phyloP scores from a whole-genome alignment of 2,329 filamentous ascomycete species.

The Fusarium guadeloupense region DNA sequence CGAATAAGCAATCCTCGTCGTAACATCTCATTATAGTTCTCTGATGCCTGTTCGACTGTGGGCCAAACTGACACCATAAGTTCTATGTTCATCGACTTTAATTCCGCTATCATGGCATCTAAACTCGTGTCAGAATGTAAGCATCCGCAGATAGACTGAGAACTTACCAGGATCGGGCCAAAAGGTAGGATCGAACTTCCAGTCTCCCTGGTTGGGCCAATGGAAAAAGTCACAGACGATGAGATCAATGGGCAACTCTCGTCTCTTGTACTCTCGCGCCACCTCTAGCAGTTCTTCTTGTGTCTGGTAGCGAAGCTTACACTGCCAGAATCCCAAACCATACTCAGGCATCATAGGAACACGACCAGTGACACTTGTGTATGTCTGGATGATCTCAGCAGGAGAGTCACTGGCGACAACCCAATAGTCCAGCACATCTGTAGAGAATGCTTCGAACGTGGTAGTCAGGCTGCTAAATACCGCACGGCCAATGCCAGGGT shows the following conservation, averaged over 20 bases:
- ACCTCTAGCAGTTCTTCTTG: constrained; percentile 70
- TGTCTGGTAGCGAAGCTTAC: constrained; percentile 71
- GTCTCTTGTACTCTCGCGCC: constrained; percentile 65
- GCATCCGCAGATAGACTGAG: neutral
- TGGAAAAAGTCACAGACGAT: constrained; percentile 75
- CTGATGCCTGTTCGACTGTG: constrained; percentile 65
- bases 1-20: constrained; percentile 68
- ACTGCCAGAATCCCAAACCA: constrained; percentile 74
- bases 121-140: neutral
- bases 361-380: constrained; percentile 64
- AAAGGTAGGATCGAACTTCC: constrained; percentile 70
- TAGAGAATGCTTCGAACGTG: constrained; percentile 68
- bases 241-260: constrained; percentile 66
- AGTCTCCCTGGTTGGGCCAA: constrained; percentile 72
- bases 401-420: constrained; percentile 66
- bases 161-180: constrained; percentile 68
- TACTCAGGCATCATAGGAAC: constrained; percentile 75
- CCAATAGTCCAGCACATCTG: constrained; percentile 69
- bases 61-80: constrained; percentile 77
- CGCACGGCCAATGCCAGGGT: constrained; percentile 67
- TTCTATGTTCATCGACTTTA: constrained; percentile 66
- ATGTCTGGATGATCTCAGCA: constrained; percentile 63
- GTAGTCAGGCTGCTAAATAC: constrained; percentile 69
- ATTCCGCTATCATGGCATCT: constrained; percentile 70
- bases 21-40: constrained; percentile 70